Percentiles rank a stretch among this genome's conserved stretches.
Conservation (phyloP, 1,284 basidiomycete species). For the Xerocomus nothofagi region DNA sequence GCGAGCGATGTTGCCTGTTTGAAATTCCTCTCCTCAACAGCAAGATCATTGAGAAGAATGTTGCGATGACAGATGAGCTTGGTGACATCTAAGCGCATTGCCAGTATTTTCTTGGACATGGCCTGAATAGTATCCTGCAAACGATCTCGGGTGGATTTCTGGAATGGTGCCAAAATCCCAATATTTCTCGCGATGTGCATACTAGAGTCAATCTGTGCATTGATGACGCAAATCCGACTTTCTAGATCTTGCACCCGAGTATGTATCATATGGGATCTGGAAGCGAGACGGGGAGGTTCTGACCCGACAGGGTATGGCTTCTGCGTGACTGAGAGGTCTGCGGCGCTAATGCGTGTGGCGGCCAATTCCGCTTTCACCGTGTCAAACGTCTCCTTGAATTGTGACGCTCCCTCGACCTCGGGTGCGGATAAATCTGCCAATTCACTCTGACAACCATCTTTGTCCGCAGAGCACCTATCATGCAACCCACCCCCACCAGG, state of each 20-base stretch:
- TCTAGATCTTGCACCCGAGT: constrained; percentile 68
- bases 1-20: constrained; percentile 68
- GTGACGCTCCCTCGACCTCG: constrained; percentile 54
- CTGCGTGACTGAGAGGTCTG: constrained; percentile 13
- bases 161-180: constrained; percentile 86
- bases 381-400: constrained; percentile 81
- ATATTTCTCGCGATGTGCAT: constrained; percentile 79
- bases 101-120: constrained; percentile 67
- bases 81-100: constrained; percentile 71
- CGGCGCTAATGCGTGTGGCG: constrained; percentile 38
- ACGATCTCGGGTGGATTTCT: constrained; percentile 76
- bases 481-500: constrained; percentile 16
- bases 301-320: not conserved
- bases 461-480: constrained; percentile 26
- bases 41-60: constrained; percentile 72
- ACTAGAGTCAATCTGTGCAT: constrained; percentile 66
- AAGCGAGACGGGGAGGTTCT: constrained; percentile 14
- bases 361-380: constrained; percentile 83
- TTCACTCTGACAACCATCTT: constrained; percentile 37
- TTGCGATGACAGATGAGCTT: constrained; percentile 74
- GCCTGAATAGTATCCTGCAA: constrained; percentile 63
- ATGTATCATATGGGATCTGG: constrained; percentile 57
- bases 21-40: constrained; percentile 71
- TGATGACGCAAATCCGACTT: constrained; percentile 53
- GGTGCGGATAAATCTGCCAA: constrained; percentile 45